These are phyloP conservation scores for Heritiera littoralis DNA, from an alignment of 345 rosid species.

Conservation along the genomic window DNA sequence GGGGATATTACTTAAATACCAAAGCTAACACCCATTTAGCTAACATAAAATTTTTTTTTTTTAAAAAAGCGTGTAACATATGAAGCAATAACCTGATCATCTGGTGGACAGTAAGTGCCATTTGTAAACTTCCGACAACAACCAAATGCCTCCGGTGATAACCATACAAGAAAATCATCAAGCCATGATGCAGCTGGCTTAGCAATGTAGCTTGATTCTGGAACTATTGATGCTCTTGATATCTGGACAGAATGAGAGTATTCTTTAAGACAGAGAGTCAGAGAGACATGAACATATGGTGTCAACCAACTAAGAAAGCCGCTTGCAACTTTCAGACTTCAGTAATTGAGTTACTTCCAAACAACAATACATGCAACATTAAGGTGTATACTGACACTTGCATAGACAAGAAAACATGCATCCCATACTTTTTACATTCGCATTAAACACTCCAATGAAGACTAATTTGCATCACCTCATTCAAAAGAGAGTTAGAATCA, in stretches of 20 bases:
- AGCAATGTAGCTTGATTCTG: constrained; percentile 81
- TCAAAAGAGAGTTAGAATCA: constrained; percentile 81
- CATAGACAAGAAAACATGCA: not conserved
- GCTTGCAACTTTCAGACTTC: constrained; percentile 19
- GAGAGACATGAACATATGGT: constrained; percentile 11
- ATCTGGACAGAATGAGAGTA: constrained; percentile 50
- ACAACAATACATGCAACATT: constrained; percentile 40
- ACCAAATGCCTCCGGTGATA: constrained; percentile 97
- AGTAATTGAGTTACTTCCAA: constrained; percentile 28
- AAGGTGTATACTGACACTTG: not conserved
- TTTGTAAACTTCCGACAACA: constrained; percentile 91
- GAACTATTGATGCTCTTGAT: constrained; percentile 72
- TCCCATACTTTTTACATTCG: not conserved
- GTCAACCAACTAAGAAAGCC: constrained; percentile 41
- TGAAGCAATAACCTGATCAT: constrained; percentile 77
- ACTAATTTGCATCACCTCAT: constrained; percentile 54
- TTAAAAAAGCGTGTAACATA: not conserved
- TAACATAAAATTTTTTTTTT: not conserved
- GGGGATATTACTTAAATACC: constrained; percentile 5
- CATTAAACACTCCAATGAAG: not conserved
- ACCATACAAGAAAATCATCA: constrained; percentile 86
- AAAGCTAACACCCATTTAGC: not conserved
- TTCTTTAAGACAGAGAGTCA: not conserved
- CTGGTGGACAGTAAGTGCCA: constrained; percentile 87
- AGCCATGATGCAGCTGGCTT: not conserved